Base-by-base conservation (phyloP, 495 filamentous ascomycete genomes). In the Hypomontagnella monticulosa region DNA sequence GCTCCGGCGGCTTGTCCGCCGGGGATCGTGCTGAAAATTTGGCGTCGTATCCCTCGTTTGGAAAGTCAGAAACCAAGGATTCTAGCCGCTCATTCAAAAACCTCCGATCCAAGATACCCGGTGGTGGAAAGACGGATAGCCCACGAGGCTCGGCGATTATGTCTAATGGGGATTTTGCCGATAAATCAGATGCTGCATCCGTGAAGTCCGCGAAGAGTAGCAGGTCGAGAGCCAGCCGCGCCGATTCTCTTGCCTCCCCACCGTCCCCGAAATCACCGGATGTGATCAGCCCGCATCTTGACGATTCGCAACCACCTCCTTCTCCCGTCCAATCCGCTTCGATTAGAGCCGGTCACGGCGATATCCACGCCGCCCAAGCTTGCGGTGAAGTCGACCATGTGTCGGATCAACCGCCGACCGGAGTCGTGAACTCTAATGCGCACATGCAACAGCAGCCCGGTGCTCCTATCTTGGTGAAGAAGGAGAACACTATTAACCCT, bases 301-400 rank as follows among this genome's bases (percentile, higher is more conserved):
- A 76, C 37, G 82, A 87, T 20, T 80, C 87, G 12, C 82, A 91
- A 63, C 93, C 92, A 5, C 94, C 95, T 6, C 96, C 95, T 54
- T 97, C 94, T 1, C 96, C 95, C 1, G 87, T 93, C 23, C 87
- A 94, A 70, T 93, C 91, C 18, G 81, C 85, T 51, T 92, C 91
- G 12, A 76, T 97, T 65, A 76, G 66, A 55, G 43, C 71, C 8
- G 90, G 91, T 38, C 89, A 93, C 67, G 87, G 91, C 67, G 88
- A 93, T 79, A 85, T 98, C 32, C 82, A 85, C 49, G 88, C 88
- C 18, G 94, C 93, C 57, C 89, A 95, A 72, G 85, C 89, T 54
- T 91, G 86, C 60, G 93, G 92, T 18, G 95, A 98, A 78, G 93
- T 99, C 12, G 96, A 97, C 70, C 86, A 92, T 67, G 92, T 99